Evolutionary conservation across 2,329 filamentous ascomycete genomes (phyloP), one percentile per base, ranked within the genome.

Genomic region (Stemphylium lycopersici): DNA sequence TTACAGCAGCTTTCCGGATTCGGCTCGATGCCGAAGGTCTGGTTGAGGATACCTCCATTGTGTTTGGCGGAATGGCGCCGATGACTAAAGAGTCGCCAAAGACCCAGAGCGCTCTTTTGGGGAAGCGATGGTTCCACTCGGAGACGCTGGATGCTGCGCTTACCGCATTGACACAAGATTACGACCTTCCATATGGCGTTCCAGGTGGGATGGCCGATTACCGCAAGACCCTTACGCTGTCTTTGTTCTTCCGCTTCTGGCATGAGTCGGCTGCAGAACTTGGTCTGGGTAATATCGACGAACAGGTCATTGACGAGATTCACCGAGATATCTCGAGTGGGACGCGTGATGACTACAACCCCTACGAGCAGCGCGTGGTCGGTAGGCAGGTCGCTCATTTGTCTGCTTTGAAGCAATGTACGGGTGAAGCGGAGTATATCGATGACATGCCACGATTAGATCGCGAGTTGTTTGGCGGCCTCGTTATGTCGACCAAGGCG

Each of bases 231-330:
- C 79, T 98, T 10, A 92, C 93, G 0, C 79, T 97, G 45, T 90
- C 92, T 0, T 93, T 98, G 78, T 98, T 98, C 77, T 97, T 97
- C 76, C 86, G 91, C n/a, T 98, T 96, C 76, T 97, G 96, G 74
- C 90, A 98, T 67, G 93, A 98, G 54, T 84, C 93, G 0, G 81
- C 96, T 32, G 82, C 85, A 0, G 83, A 83, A 13, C 74, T 95
- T 1, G 79, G 66, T 78, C 34, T 82, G 8, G 73, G 78, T 1
- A 79, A 82, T 7, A 70, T 86, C 29, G 91, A 96, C 66, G 78
- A 81, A 44, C 86, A 96, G 61, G 90, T 87, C 0, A 83, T 93
- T 22, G 82, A 85, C 1, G 93, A 97, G 70, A 89, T 98, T 40
- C 90, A 96, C 67, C 82, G 93, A 54, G 86, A 85, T 3, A 87